Base-by-base conservation (phyloP, 441 rosid species). In the Populus hybrid region DNA sequence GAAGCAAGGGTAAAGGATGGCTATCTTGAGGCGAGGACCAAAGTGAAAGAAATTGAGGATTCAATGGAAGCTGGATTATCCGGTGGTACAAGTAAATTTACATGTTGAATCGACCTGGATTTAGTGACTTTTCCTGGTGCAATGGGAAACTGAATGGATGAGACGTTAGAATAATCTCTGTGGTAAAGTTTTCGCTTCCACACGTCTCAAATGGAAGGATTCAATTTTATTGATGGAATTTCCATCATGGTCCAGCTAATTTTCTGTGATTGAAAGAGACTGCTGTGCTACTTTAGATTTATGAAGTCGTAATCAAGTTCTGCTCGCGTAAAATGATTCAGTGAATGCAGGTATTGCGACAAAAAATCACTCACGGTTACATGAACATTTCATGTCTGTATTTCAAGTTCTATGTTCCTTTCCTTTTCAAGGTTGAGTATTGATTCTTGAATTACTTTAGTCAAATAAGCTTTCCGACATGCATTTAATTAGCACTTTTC, bases 1-100 rank as follows among this genome's bases (percentile, higher is more conserved):
- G 91, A 88, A 67, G 68, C 9, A 71, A 85, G 79, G 46, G 85
- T 81, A 83, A 84, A 83, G 28, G 89, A 76, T 28, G 53, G 5
- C 16, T 6, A 4, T 38, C 76, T 53, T 7, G 64, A 76, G 70
- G 38, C 65, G 18, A 80, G 76, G 72, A 78, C 69, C 36, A 79
- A 72, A 34, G 69, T 50, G 61, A 79, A 67, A 76, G 80, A 78
- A 75, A 36, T 69, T 21, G 67, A 64, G 69, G 76, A 67, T 40
- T 38, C 75, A 23, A 65, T 35, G 28, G 76, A 69, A 28, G 61
- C 19, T 7, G 82, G 57, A 63, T 61, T 28, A 14, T 28, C 34
- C 23, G 66, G 66, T 61, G 66, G 14, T 23, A 10, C 28, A 61
- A 21, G 11, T 61, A 61, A 8, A 61, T 57, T 57, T 61, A 19